Evolutionary conservation across 805 yeast genomes (phyloP).

Genomic region (Torulaspora delbrueckii): DNA sequence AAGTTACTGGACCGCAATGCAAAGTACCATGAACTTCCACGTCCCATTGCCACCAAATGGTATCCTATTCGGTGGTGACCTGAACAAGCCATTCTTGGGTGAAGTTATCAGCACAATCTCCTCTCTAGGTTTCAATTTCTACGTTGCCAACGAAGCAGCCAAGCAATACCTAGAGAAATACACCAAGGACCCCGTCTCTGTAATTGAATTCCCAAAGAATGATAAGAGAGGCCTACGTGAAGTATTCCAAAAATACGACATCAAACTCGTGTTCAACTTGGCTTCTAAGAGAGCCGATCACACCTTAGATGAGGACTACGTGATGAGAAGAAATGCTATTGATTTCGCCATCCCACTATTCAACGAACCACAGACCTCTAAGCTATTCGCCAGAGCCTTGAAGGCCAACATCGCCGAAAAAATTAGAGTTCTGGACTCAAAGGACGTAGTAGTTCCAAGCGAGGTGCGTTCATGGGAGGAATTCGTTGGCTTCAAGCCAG

Average conservation of each 20-base stretch:
- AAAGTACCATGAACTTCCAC: slow-evolving; percentile 94
- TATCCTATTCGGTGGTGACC: slow-evolving; percentile 90
- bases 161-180: slow-evolving; percentile 58
- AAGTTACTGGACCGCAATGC: slow-evolving; percentile 97
- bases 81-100: slow-evolving; percentile 64
- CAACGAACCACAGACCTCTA: slow-evolving; percentile 92
- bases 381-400: slow-evolving; percentile 79
- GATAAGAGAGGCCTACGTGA: slow-evolving; percentile 93
- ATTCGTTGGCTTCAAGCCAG: slow-evolving; percentile 90
- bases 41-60: slow-evolving; percentile 90
- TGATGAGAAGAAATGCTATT: slow-evolving; percentile 98
- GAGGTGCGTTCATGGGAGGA: slow-evolving; percentile 98
- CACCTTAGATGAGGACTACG: slow-evolving; percentile 82
- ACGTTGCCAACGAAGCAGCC: slow-evolving; percentile 69
- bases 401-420: slow-evolving; percentile 58
- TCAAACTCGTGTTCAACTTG: slow-evolving; percentile 85
- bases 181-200: slow-evolving; percentile 36
- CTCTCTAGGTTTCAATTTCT: slow-evolving; percentile 70
- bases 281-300: slow-evolving; percentile 86
- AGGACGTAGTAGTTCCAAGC: slow-evolving; percentile 57
- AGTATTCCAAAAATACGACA: slow-evolving; percentile 80
- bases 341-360: slow-evolving; percentile 95
- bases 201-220: slow-evolving; percentile 84
- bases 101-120: slow-evolving; percentile 65
- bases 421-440: slow-evolving; percentile 44